Conservation (phyloP, 306 rosid genomes). For the Fragaria iinumae region DNA sequence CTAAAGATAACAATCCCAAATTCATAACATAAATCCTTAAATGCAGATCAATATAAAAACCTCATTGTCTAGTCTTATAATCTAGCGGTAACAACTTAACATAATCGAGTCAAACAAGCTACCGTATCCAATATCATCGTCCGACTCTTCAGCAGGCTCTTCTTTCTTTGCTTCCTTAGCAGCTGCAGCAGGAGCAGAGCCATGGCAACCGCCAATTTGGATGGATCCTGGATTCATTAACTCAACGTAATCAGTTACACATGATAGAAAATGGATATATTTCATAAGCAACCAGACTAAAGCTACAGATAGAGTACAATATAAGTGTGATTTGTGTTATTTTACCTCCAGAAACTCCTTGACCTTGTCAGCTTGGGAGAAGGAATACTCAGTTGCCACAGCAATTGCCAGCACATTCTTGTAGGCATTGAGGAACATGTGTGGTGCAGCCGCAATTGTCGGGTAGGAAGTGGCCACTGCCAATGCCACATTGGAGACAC, state of each 20-base stretch:
- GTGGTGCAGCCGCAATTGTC: conserved; percentile 88
- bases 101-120: conserved; percentile 35
- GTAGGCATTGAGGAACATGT: conserved; percentile 70
- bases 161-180: conserved; percentile 58
- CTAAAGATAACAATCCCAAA: too few species aligned
- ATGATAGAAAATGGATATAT: background rate
- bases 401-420: conserved; percentile 71
- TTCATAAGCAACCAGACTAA: too few species aligned
- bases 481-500: conserved; percentile 69
- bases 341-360: conserved; percentile 76
- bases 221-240: conserved; percentile 36
- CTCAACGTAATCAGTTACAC: background rate
- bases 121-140: conserved; percentile 49
- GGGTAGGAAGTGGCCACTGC: conserved; percentile 76
- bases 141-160: conserved; percentile 45
- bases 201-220: conserved; percentile 42
- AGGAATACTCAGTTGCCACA: conserved; percentile 58
- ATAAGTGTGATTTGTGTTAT: background rate
- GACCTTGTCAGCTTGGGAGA: conserved; percentile 71
- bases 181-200: conserved; percentile 23
- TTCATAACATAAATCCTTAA: too few species aligned
- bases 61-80: too few species aligned
- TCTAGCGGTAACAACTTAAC: background rate
- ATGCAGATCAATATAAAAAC: background rate
- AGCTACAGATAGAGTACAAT: too few species aligned